Conservation (phyloP, 495 filamentous ascomycete species). For the Aspergillus incahuasiensis region DNA sequence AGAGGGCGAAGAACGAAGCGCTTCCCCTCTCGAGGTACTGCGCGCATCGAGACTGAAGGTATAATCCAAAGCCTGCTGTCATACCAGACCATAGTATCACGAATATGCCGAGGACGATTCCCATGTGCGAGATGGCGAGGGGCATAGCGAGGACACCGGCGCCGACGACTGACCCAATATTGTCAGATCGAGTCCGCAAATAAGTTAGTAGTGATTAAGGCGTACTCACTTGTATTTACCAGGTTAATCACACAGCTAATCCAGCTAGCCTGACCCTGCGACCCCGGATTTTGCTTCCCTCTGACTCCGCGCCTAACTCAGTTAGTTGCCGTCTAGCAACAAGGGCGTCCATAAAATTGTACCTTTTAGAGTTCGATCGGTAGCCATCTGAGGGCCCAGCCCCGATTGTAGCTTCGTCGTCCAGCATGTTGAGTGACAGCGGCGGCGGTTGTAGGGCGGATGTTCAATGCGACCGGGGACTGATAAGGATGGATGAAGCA, state of each 20-base stretch:
- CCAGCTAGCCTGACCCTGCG: constrained; percentile 76
- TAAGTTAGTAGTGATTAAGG: not conserved
- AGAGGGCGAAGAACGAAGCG: constrained; percentile 84
- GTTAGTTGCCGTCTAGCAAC: constrained; percentile 10
- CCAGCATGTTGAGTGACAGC: constrained; percentile 19
- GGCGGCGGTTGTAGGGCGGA: not conserved
- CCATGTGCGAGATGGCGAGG: constrained; percentile 86
- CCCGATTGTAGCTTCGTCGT: constrained; percentile 32
- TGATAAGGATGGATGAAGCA: constrained; percentile 18
- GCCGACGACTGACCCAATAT: constrained; percentile 65
- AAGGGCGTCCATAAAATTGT: not conserved
- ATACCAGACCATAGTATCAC: constrained; percentile 88
- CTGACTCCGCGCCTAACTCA: constrained; percentile 38
- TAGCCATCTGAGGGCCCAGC: constrained; percentile 21
- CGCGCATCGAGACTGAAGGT: constrained; percentile 88
- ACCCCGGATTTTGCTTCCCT: constrained; percentile 48
- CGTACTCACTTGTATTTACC: constrained; percentile 74
- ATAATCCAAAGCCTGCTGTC: constrained; percentile 87
- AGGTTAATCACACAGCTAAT: constrained; percentile 89
- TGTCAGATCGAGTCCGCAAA: constrained; percentile 4
- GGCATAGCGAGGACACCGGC: constrained; percentile 95
- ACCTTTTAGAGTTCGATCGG: constrained; percentile 31
- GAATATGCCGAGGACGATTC: constrained; percentile 71
- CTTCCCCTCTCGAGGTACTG: constrained; percentile 83
- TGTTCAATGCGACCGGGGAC: constrained; percentile 2